Evolutionary conservation across 2,329 filamentous ascomycete species (phyloP).

Genomic region (Sclerotiophoma versabilis): DNA sequence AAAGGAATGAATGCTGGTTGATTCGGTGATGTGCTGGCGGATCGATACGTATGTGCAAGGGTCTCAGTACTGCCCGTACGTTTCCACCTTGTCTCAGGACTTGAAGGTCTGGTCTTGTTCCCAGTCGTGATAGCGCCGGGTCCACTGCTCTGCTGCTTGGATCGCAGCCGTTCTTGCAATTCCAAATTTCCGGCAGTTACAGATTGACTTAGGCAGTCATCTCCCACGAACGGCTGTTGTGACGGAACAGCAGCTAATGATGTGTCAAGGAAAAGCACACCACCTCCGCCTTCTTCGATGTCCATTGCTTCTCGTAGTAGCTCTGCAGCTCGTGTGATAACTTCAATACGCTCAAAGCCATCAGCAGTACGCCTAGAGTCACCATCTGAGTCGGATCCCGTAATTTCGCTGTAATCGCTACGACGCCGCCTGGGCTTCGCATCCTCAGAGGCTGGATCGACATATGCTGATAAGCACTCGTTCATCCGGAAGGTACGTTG

Average conservation of each 20-base stretch:
- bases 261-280: slow-evolving; percentile 55
- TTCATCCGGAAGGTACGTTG: slow-evolving; percentile 35
- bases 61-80: slow-evolving; percentile 47
- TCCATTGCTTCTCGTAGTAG: slow-evolving; percentile 58
- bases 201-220: neutral
- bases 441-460: slow-evolving; percentile 22
- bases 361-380: slow-evolving; percentile 24
- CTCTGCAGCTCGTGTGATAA: slow-evolving; percentile 58
- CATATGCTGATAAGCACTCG: slow-evolving; percentile 32
- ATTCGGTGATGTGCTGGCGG: slow-evolving; percentile 35
- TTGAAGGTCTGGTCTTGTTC: slow-evolving; percentile 3
- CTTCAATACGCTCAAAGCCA: slow-evolving; percentile 49
- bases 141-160: neutral
- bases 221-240: neutral
- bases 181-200: neutral
- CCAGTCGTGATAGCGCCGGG: neutral
- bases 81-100: slow-evolving; percentile 35
- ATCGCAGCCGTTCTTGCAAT: neutral
- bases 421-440: neutral
- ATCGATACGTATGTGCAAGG: slow-evolving; percentile 45
- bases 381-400: neutral
- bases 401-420: slow-evolving; percentile 5
- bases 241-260: slow-evolving; percentile 8
- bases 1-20: slow-evolving; percentile 50
- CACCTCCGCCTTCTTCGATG: slow-evolving; percentile 55